Percentiles rank a stretch among this genome's conserved stretches.
Evolutionary conservation across 1,284 basidiomycete genomes (phyloP).

Genomic region (Heimioporus retisporus): DNA sequence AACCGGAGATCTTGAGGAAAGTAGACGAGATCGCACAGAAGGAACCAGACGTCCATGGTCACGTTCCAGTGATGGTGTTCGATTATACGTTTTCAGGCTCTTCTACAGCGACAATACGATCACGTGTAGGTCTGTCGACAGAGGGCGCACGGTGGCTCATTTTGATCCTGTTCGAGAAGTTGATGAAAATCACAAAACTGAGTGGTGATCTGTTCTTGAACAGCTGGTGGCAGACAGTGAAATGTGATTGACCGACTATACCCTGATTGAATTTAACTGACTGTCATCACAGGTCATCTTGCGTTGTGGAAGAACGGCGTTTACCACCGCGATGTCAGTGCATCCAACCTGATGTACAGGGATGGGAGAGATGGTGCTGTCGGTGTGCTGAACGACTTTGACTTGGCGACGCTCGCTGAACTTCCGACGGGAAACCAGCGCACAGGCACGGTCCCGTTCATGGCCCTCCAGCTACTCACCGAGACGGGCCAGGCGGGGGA

Average conservation of each 20-base stretch:
- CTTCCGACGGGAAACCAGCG: constrained; percentile 15
- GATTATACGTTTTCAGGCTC: constrained; percentile 10
- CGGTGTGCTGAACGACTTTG: constrained; percentile 46
- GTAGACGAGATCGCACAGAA: constrained; percentile 19
- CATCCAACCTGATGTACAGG: constrained; percentile 44
- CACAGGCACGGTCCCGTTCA: constrained; percentile 46
- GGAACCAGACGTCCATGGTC: constrained; percentile 14
- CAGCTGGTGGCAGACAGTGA: constrained; percentile 15
- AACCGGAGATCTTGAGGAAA: constrained; percentile 26
- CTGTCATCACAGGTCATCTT: constrained; percentile 37
- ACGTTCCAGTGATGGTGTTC: constrained; percentile 30
- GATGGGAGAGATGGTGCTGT: background rate
- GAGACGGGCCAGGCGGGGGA: constrained; percentile 20
- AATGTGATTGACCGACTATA: constrained; percentile 4
- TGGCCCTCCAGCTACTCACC: constrained; percentile 41
- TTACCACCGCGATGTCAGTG: constrained; percentile 43
- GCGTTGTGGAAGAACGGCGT: constrained; percentile 41
- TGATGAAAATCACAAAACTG: constrained; percentile 21
- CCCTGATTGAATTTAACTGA: background rate
- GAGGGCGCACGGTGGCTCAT: constrained; percentile 9
- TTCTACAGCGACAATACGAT: constrained; percentile 7
- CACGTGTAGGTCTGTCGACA: background rate
- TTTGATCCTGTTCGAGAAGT: constrained; percentile 23
- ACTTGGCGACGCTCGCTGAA: constrained; percentile 31
- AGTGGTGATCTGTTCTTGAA: constrained; percentile 6